Evolutionary conservation across 352 stramenopile genomes (phyloP).

Genomic region (Thalassiosira mediterranea): DNA sequence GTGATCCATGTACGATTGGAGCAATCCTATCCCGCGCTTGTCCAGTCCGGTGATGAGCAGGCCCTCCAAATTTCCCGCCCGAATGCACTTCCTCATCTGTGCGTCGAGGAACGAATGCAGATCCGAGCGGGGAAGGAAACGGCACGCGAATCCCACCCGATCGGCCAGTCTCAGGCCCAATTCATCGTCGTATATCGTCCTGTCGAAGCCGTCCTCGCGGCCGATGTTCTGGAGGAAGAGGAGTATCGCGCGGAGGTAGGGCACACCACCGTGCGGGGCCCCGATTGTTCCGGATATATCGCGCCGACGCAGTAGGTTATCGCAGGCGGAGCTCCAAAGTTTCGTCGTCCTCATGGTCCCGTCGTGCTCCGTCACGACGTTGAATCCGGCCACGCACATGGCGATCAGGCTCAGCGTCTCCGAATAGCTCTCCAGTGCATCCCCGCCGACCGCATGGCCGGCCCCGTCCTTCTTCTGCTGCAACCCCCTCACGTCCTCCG

Average conservation of each 20-base stretch:
- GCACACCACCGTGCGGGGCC: slow-evolving; percentile 24
- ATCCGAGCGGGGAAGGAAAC: slow-evolving; percentile 88
- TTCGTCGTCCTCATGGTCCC: slow-evolving; percentile 33
- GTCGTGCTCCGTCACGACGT: slow-evolving; percentile 38
- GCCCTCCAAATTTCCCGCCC: slow-evolving; percentile 89
- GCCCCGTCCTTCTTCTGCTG: slow-evolving; percentile 12
- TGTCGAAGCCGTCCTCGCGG: slow-evolving; percentile 39
- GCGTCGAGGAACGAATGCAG: slow-evolving; percentile 86
- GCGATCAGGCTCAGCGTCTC: slow-evolving; percentile 71
- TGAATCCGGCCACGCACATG: slow-evolving; percentile 77
- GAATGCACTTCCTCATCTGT: slow-evolving; percentile 86
- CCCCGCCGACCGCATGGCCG: neutral
- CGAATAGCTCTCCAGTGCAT: slow-evolving; percentile 45
- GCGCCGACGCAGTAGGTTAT: slow-evolving; percentile 53
- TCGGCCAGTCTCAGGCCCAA: slow-evolving; percentile 89
- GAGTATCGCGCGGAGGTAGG: slow-evolving; percentile 56
- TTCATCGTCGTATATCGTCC: slow-evolving; percentile 88
- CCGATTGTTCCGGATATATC: slow-evolving; percentile 45
- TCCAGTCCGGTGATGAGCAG: slow-evolving; percentile 90
- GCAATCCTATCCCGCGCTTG: slow-evolving; percentile 86
- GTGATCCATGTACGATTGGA: slow-evolving; percentile 91
- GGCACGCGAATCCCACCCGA: slow-evolving; percentile 90
- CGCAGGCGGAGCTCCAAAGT: slow-evolving; percentile 69
- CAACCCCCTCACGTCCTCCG: slow-evolving; percentile 47
- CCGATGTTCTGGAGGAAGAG: slow-evolving; percentile 60